Conservation (phyloP, 345 rosid genomes). For the Ceriops zippeliana region DNA sequence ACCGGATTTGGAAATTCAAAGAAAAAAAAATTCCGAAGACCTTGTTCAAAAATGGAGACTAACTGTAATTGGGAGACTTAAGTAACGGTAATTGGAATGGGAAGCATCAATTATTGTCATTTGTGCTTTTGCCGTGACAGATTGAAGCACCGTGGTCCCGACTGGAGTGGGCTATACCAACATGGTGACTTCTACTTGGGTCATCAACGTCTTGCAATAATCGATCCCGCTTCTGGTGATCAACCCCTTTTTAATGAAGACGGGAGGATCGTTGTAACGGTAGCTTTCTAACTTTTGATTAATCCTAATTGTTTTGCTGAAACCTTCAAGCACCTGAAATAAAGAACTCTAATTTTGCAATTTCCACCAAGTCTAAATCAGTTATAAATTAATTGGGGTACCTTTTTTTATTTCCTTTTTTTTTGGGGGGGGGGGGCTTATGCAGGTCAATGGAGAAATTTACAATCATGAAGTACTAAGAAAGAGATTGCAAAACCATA, state of each 20-base stretch:
- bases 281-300: slow-evolving; percentile 6
- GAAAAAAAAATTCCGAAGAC: too few species aligned
- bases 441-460: slow-evolving; percentile 90
- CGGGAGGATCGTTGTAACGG: slow-evolving; percentile 74
- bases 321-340: too few species aligned
- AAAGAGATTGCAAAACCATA: slow-evolving; percentile 56
- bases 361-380: too few species aligned
- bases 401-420: neutral
- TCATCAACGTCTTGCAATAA: slow-evolving; percentile 86
- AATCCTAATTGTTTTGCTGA: too few species aligned
- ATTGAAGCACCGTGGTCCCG: slow-evolving; percentile 97
- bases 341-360: too few species aligned
- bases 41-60: neutral
- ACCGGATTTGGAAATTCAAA: too few species aligned
- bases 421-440: too few species aligned
- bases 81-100: neutral
- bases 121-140: slow-evolving; percentile 27
- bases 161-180: slow-evolving; percentile 95
- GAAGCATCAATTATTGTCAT: neutral
- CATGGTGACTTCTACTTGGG: slow-evolving; percentile 66
- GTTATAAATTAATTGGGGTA: neutral
- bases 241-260: slow-evolving; percentile 94
- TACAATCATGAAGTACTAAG: slow-evolving; percentile 88
- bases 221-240: slow-evolving; percentile 95
- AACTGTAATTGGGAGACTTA: neutral